A percentile compares a stretch with the other conserved stretches of the same genome.
Conservation (phyloP, 2,329 filamentous ascomycete species). For the Xylaria sp. region DNA sequence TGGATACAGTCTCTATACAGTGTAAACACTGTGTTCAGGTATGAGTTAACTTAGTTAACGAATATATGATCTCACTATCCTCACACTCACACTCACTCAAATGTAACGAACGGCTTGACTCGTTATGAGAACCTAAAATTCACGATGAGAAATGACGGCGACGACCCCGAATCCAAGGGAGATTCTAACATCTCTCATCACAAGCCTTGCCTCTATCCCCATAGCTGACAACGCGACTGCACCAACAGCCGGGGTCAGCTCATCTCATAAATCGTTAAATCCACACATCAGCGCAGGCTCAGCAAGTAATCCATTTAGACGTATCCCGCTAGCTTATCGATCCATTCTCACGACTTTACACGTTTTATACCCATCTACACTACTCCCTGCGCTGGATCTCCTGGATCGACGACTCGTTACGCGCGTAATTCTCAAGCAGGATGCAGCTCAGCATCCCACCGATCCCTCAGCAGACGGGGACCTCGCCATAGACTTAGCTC, state of each 20-base stretch:
- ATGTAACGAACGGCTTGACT: not conserved
- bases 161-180: constrained; percentile 48
- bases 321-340: constrained; percentile 47
- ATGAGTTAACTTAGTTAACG: no score
- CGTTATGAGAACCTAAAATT: not conserved
- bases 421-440: constrained; percentile 49
- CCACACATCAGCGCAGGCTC: not conserved
- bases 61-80: not conserved
- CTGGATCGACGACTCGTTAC: constrained; percentile 78
- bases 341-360: constrained; percentile 79
- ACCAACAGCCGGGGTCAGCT: constrained; percentile 24
- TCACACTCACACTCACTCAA: not conserved
- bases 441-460: not conserved
- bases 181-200: constrained; percentile 57
- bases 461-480: constrained; percentile 3
- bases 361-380: constrained; percentile 78
- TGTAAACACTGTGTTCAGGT: not conserved
- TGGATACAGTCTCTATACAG: not conserved
- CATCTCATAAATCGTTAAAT: constrained; percentile 20
- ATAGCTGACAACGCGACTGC: constrained; percentile 22
- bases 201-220: constrained; percentile 46
- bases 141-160: constrained; percentile 28
- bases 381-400: constrained; percentile 86
- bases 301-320: constrained; percentile 43
- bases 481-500: not conserved